A percentile compares a stretch with the other conserved stretches of the same genome.
Evolutionary conservation across 352 stramenopile species (phyloP).

Genomic region (Pythium oligandrum): DNA sequence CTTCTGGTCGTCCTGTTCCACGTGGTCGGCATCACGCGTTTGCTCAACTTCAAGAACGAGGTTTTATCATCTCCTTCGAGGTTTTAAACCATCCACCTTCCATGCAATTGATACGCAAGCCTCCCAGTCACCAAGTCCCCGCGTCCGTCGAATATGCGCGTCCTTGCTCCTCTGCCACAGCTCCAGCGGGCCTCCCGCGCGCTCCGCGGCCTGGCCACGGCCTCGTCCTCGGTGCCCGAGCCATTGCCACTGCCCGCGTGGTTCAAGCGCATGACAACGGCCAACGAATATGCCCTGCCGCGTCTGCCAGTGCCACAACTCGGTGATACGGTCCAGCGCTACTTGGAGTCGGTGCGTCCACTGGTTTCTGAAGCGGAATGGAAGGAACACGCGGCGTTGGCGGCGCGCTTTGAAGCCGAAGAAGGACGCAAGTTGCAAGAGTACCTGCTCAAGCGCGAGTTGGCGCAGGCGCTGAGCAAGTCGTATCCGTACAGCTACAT

Average conservation of each 20-base stretch:
- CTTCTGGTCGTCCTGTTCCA: background rate
- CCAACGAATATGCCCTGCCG: conserved; percentile 36
- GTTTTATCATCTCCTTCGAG: conserved; percentile 11
- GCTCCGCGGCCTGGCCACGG: conserved; percentile 5
- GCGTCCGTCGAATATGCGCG: conserved; percentile 9
- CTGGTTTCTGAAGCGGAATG: conserved; percentile 48
- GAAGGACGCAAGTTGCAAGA: conserved; percentile 32
- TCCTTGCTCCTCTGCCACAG: conserved; percentile 10
- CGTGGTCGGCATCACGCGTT: conserved; percentile 16
- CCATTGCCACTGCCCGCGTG: conserved; percentile 19
- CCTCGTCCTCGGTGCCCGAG: background rate
- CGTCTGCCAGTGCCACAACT: conserved; percentile 73
- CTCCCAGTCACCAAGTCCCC: conserved; percentile 4
- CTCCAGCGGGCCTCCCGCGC: conserved; percentile 14
- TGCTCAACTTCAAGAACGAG: conserved; percentile 23
- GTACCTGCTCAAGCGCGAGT: conserved; percentile 40
- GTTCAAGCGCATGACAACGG: conserved; percentile 33
- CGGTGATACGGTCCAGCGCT: conserved; percentile 68
- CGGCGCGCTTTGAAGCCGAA: conserved; percentile 35
- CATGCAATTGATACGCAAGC: background rate
- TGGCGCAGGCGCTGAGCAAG: conserved; percentile 69
- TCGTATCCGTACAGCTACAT: conserved; percentile 93
- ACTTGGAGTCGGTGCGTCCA: conserved; percentile 45
- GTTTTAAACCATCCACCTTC: too few species aligned
- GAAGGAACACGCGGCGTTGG: conserved; percentile 40